These are phyloP conservation scores for Ceriops tagal DNA, from an alignment of 345 rosid genomes.

Conservation along the genomic window DNA sequence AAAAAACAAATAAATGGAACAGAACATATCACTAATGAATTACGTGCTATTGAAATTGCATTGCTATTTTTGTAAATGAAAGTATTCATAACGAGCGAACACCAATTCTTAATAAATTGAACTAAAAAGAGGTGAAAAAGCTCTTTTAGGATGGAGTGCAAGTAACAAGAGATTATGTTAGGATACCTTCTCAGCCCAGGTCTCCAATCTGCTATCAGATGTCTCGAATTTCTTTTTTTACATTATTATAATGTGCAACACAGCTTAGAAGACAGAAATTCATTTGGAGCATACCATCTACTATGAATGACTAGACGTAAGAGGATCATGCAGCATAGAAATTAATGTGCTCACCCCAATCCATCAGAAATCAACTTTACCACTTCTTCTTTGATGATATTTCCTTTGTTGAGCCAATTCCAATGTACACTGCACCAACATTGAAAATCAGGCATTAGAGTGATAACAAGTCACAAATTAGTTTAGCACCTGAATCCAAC, in stretches of 20 bases:
- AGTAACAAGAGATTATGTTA: not conserved
- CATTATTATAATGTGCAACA: conserved; percentile 4
- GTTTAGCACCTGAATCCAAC: not conserved
- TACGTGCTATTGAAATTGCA: not conserved
- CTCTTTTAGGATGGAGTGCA: not conserved
- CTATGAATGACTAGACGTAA: conserved; percentile 56
- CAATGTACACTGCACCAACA: conserved; percentile 53
- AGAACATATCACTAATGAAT: not conserved
- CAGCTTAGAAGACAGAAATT: conserved; percentile 1
- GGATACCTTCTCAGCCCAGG: conserved; percentile 29
- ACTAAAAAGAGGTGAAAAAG: not conserved
- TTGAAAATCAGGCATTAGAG: conserved; percentile 2
- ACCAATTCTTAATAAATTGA: no score
- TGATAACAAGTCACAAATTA: conserved; percentile 1
- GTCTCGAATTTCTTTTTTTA: not conserved
- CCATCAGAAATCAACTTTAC: conserved; percentile 72
- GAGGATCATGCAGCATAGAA: conserved; percentile 50
- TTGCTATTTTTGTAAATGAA: not conserved
- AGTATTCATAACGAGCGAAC: no score
- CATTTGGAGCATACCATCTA: conserved; percentile 49
- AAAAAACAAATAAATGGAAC: not conserved
- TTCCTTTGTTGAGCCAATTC: conserved; percentile 42
- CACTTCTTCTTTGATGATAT: conserved; percentile 42
- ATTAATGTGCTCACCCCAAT: conserved; percentile 56
- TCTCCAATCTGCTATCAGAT: conserved; percentile 9